phyloP scores from a whole-genome alignment of 176 grass and related monocot species.

The Poa annua region DNA sequence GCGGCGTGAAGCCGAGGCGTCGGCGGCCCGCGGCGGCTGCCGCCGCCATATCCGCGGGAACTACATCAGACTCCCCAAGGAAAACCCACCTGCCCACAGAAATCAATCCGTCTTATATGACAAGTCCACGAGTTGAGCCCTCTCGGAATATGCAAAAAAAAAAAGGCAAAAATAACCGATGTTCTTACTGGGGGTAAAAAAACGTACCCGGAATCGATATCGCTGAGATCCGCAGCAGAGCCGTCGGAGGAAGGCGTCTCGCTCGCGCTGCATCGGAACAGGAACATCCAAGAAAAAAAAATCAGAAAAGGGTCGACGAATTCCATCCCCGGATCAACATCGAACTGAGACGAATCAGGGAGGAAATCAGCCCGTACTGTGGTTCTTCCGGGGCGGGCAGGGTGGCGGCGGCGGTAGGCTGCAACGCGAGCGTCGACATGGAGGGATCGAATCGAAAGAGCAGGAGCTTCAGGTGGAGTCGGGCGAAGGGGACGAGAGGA shows the following conservation, averaged over 20 bases:
- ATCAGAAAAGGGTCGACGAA: neutral
- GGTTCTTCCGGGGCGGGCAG: constrained; percentile 15
- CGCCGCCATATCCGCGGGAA: constrained; percentile 42
- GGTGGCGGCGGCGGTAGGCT: constrained; percentile 9
- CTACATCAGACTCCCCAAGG: constrained; percentile 46
- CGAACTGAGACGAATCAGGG: neutral
- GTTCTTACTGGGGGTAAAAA: neutral
- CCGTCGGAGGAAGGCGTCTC: neutral
- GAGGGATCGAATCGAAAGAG: neutral
- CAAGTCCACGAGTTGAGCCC: neutral
- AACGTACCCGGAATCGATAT: constrained; percentile 50
- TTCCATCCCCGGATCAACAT: neutral
- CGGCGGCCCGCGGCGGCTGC: neutral
- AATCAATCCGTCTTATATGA: constrained; percentile 38
- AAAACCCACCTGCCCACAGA: constrained; percentile 49
- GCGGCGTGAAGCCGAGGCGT: constrained; percentile 42
- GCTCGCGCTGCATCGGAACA: constrained; percentile 4
- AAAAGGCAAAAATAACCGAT: neutral
- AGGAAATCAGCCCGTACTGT: neutral
- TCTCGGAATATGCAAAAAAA: neutral
- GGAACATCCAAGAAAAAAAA: neutral
- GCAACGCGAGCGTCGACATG: constrained; percentile 51
- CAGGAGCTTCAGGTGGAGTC: neutral
- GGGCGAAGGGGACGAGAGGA: constrained; percentile 32
- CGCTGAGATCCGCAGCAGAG: constrained; percentile 28